phyloP scores from a whole-genome alignment of 129 eudicot species.

The Helianthus tuberosus region DNA sequence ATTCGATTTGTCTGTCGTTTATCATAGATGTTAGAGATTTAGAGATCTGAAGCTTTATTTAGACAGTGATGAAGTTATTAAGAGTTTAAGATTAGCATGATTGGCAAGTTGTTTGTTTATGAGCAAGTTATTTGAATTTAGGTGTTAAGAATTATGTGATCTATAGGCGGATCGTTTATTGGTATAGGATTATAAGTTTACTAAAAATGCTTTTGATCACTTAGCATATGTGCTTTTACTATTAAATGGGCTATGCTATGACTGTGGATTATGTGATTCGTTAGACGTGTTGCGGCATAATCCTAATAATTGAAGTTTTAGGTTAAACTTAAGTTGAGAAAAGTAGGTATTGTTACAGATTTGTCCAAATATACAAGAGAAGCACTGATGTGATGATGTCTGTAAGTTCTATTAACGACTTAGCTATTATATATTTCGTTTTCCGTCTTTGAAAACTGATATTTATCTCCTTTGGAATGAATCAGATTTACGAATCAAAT shows the following conservation, averaged over 20 bases:
- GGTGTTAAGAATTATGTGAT: constrained; percentile 2
- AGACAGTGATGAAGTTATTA: too few species aligned
- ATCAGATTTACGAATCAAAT: too few species aligned
- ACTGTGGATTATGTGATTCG: not conserved
- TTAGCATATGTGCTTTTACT: not conserved
- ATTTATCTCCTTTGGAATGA: too few species aligned
- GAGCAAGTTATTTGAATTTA: not conserved
- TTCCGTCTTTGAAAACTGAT: too few species aligned
- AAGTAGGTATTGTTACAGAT: too few species aligned
- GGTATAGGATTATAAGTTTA: not conserved
- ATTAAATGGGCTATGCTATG: not conserved
- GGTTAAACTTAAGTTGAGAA: too few species aligned
- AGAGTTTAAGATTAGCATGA: constrained; percentile 2
- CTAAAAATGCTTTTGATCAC: not conserved
- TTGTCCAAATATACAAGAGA: too few species aligned
- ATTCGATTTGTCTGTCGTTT: too few species aligned
- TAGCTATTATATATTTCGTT: too few species aligned
- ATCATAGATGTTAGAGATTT: not conserved
- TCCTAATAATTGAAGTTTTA: too few species aligned
- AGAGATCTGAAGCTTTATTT: constrained; percentile 11
- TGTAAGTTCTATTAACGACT: too few species aligned
- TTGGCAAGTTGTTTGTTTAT: not conserved
- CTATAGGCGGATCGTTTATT: not conserved
- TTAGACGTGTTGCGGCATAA: not conserved
- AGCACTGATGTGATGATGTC: too few species aligned